Evolutionary conservation across 2,329 filamentous ascomycete species (phyloP).

Genomic region (Trichoderma pleuroti): DNA sequence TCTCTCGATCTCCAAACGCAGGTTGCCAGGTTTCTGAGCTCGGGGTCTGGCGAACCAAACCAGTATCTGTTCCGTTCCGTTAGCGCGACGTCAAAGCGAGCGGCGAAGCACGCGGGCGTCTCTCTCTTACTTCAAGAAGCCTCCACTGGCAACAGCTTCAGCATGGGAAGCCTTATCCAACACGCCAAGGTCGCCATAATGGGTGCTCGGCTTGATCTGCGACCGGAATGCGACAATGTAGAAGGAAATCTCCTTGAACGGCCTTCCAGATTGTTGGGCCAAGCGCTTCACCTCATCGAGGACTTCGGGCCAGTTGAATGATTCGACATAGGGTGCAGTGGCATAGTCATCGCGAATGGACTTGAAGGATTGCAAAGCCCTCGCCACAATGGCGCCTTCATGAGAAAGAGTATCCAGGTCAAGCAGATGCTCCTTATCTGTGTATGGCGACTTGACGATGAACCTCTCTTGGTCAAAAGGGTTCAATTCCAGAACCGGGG

Average conservation of each 20-base stretch:
- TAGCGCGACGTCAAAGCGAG: constrained; percentile 17
- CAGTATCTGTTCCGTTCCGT: constrained; percentile 62
- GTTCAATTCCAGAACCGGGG: constrained; percentile 28
- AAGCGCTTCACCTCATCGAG: constrained; percentile 57
- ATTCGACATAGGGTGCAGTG: constrained; percentile 65
- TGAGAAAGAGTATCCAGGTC: constrained; percentile 64
- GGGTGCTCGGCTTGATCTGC: constrained; percentile 62
- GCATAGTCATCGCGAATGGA: constrained; percentile 69
- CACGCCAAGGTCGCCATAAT: constrained; percentile 63
- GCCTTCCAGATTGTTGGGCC: constrained; percentile 39
- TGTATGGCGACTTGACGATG: constrained; percentile 73
- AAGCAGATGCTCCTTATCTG: constrained; percentile 65
- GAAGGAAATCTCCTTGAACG: constrained; percentile 63
- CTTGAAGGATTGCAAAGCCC: constrained; percentile 63
- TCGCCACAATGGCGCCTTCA: constrained; percentile 66
- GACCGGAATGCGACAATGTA: constrained; percentile 86
- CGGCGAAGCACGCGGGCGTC: constrained; percentile 25
- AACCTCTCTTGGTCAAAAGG: constrained; percentile 26
- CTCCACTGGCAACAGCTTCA: constrained; percentile 75
- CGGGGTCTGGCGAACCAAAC: constrained; percentile 71
- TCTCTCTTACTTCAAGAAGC: constrained; percentile 65
- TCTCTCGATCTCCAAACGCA: constrained; percentile 62
- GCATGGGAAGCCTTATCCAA: constrained; percentile 76
- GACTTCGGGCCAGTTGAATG: constrained; percentile 73
- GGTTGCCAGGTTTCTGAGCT: constrained; percentile 77